Base-by-base conservation (phyloP, 345 rosid species). In the Alliaria petiolata region DNA sequence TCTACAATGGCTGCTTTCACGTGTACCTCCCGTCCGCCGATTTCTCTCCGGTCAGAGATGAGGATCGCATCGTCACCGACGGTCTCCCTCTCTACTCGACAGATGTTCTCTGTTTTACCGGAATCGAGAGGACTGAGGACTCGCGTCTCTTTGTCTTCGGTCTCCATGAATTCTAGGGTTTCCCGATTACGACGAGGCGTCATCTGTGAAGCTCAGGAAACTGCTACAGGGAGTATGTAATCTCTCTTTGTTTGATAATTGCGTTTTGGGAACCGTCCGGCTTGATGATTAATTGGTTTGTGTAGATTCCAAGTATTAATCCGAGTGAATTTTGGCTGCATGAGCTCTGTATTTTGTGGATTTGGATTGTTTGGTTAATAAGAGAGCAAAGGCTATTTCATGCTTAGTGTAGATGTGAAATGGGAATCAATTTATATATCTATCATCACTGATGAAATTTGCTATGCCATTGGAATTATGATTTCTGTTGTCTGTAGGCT, bases 121-220 rank as follows among this genome's bases (percentile, higher is more conserved):
- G 86, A 76, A 62, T 84, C 79, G 42, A 30, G 60, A 57, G 87
- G 82, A 39, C 44, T 88, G 74, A 86, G 75, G 82, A 70, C 82
- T 60, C 83, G 80, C 12, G 45, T 68, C 31, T 76, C 80, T 40
- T 44, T 74, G 14, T 55, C 83, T 36, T 65, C 72, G 19, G 51
- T 76, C 25, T 50, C 82, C 7, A 82, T 66, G 62, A 72, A 38
- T 66, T 42, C 70, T 47, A 65, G 62, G 80, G 82, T 59, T 79
- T 81, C 78, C 20, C 43, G 71, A 62, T 62, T 62, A 25, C 60
- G 68, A 17, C 60, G 82, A 22, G 65, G 69, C 43, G 57, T 86
- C 38, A 76, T 80, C 45, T 85, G 89, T 64, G 84, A 87, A 78
- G 88, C 87, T 81, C 83, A 83, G 54, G 86, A 81, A 13, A 69